A percentile compares a stretch with the other conserved stretches of the same genome.
Evolutionary conservation across 768 basidiomycete species (phyloP).

Genomic region (Tulasnella sp.): DNA sequence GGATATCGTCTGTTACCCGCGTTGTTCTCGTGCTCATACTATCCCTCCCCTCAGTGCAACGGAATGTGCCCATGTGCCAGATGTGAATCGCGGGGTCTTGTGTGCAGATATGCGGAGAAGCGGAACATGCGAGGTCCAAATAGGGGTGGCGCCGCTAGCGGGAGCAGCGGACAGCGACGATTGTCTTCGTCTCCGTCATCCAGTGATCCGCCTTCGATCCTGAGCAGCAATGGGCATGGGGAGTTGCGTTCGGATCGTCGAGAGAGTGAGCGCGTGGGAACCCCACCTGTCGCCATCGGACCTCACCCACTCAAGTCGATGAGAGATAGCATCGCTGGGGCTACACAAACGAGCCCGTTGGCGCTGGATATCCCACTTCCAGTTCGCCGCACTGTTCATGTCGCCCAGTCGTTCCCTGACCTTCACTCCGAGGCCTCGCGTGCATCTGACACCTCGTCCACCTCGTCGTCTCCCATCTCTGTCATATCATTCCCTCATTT

Average conservation of each 20-base stretch:
- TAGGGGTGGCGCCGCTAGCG: neutral
- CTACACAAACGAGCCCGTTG: neutral
- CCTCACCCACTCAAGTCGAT: no score
- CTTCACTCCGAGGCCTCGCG: neutral
- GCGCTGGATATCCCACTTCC: neutral
- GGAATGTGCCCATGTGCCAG: conserved; percentile 24
- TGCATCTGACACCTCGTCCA: neutral
- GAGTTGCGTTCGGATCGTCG: neutral
- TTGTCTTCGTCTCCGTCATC: no score
- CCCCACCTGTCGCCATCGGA: no score
- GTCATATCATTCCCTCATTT: neutral
- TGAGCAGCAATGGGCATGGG: conserved; percentile 2
- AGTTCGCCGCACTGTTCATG: conserved; percentile 4
- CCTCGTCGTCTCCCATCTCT: neutral
- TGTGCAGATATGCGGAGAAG: conserved; percentile 20
- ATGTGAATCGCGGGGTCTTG: conserved; percentile 20
- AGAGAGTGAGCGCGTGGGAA: no score
- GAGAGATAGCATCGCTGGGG: no score
- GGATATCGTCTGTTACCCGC: no score
- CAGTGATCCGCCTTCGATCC: neutral
- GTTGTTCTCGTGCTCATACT: no score
- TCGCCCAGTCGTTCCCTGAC: conserved; percentile 9
- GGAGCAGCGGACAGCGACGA: no score
- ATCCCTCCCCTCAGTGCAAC: conserved; percentile 17
- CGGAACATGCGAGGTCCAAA: conserved; percentile 23